Conservation (phyloP, 1,284 basidiomycete species). For the Leccinum subrobustum region DNA sequence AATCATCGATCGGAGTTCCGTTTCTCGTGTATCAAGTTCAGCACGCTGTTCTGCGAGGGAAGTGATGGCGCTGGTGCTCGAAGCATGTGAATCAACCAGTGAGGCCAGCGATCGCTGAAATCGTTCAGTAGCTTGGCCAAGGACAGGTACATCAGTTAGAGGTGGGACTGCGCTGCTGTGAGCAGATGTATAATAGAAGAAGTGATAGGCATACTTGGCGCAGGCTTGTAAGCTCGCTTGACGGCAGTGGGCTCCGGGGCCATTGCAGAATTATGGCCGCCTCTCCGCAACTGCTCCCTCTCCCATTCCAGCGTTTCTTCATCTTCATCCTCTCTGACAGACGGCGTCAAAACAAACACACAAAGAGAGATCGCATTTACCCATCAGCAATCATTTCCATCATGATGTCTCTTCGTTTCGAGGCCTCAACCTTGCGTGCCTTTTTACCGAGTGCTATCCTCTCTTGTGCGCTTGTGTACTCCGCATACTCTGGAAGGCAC, state of each 20-base stretch:
- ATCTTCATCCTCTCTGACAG: conserved; percentile 72
- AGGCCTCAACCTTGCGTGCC: conserved; percentile 73
- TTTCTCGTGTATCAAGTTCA: conserved; percentile 73
- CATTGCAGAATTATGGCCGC: conserved; percentile 48
- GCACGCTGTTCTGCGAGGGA: conserved; percentile 67
- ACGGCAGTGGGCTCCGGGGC: conserved; percentile 30
- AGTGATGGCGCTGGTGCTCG: conserved; percentile 60
- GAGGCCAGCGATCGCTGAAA: conserved; percentile 64
- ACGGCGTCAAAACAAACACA: conserved; percentile 14
- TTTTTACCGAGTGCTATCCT: conserved; percentile 86
- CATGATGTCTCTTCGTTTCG: conserved; percentile 72
- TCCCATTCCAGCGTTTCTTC: conserved; percentile 94
- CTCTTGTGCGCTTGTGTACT: conserved; percentile 87
- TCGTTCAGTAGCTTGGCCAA: conserved; percentile 56
- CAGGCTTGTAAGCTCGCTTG: conserved; percentile 68
- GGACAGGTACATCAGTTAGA: conserved; percentile 55
- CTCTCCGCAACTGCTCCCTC: conserved; percentile 79
- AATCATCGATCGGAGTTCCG: conserved; percentile 79
- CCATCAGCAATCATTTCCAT: conserved; percentile 86
- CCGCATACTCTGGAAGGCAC: conserved; percentile 68
- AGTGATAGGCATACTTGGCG: conserved; percentile 59
- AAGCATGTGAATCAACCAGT: conserved; percentile 68
- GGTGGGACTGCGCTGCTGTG: conserved; percentile 51
- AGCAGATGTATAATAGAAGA: conserved; percentile 9
- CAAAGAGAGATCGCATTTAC: conserved; percentile 44